Conservation (phyloP, 2,329 filamentous ascomycete genomes). For the Sclerotinia nivalis region DNA sequence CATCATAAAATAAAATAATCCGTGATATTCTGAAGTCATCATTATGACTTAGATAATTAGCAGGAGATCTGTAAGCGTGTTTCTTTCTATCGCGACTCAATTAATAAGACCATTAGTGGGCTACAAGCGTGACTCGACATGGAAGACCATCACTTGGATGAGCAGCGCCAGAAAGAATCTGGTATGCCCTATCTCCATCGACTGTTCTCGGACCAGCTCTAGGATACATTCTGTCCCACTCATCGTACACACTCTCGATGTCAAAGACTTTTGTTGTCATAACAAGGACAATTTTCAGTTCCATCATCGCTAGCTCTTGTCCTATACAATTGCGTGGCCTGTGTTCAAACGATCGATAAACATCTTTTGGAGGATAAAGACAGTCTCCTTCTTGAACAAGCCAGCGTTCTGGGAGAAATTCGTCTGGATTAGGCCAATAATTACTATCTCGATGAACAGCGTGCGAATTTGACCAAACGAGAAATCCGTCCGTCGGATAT, state of each 20-base stretch:
- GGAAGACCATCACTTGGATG: not conserved
- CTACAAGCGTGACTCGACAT: not conserved
- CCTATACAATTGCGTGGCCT: not conserved
- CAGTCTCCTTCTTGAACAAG: not conserved
- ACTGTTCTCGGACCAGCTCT: not conserved
- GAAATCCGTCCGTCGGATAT: not conserved
- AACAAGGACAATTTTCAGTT: not conserved
- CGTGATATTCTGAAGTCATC: too few relatives aligned
- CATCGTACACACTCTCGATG: not conserved
- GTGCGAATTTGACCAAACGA: conserved; percentile 3
- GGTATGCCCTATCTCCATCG: not conserved
- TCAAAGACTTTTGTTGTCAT: not conserved
- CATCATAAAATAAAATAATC: too few relatives aligned
- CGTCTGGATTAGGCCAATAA: not conserved
- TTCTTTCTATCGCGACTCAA: not conserved
- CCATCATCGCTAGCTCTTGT: not conserved
- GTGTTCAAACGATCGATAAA: not conserved
- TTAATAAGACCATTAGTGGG: not conserved
- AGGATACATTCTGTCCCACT: not conserved
- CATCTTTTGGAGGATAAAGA: not conserved
- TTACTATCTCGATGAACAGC: not conserved
- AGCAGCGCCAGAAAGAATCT: conserved; percentile 1
- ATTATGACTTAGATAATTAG: too few relatives aligned
- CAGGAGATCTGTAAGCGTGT: too few relatives aligned
- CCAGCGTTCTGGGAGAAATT: conserved; percentile 10